Conservation (phyloP, 495 filamentous ascomycete genomes). For the Aeminium ludgeri region DNA sequence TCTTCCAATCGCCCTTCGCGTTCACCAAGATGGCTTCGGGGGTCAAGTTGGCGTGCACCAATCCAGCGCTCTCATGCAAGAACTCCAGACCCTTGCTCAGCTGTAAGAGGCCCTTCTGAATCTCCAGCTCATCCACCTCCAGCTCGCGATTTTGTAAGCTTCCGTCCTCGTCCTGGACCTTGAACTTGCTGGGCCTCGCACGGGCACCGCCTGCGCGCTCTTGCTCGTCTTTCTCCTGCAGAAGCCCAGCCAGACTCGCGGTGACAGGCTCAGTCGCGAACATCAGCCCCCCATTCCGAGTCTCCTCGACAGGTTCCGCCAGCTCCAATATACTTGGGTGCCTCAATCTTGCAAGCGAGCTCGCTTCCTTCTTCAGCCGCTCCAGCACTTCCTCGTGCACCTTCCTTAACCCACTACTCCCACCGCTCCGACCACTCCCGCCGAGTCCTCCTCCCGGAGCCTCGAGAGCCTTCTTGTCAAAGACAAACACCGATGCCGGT, state of each 20-base stretch:
- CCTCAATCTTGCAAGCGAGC: conserved; percentile 65
- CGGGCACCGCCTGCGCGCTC: conserved; percentile 50
- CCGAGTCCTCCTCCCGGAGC: conserved; percentile 32
- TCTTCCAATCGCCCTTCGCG: conserved; percentile 95
- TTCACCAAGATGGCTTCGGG: conserved; percentile 93
- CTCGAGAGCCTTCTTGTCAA: conserved; percentile 76
- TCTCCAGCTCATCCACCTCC: conserved; percentile 93
- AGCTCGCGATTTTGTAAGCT: conserved; percentile 54
- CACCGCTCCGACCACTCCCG: conserved; percentile 32
- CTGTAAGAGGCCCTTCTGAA: conserved; percentile 88
- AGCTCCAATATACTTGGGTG: conserved; percentile 88
- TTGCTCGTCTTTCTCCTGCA: conserved; percentile 83
- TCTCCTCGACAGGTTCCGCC: conserved; percentile 90
- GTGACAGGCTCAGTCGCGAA: conserved; percentile 88
- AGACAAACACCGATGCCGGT: conserved; percentile 79
- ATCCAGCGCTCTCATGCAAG: conserved; percentile 82
- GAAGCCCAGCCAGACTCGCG: conserved; percentile 62
- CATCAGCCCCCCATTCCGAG: conserved; percentile 73
- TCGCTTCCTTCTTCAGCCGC: conserved; percentile 76
- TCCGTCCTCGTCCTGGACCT: conserved; percentile 64
- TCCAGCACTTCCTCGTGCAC: conserved; percentile 79
- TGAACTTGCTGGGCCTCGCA: conserved; percentile 51
- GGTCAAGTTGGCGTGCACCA: conserved; percentile 87
- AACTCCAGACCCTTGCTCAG: conserved; percentile 91
- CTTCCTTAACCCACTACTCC: conserved; percentile 54